Evolutionary conservation across 2,329 filamentous ascomycete genomes (phyloP).

Genomic region (Fusarium solani-melongenae): DNA sequence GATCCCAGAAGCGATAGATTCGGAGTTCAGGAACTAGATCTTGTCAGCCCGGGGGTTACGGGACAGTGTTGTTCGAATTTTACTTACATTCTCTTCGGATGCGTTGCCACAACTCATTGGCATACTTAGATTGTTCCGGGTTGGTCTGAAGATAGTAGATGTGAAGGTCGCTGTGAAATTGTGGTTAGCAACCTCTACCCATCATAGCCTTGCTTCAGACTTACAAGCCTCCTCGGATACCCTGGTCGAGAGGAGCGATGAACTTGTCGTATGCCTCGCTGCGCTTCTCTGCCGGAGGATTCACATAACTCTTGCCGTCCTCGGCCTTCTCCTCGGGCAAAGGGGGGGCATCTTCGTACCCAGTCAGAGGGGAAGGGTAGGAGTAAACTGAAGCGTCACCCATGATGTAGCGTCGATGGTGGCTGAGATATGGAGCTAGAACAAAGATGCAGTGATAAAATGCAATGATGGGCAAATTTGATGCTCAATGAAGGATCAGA

Average conservation of each 20-base stretch:
- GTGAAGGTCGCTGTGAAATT: conserved; percentile 73
- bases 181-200: neutral
- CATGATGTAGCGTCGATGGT: conserved; percentile 16
- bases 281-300: conserved; percentile 68
- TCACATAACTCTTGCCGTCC: conserved; percentile 83
- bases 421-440: neutral
- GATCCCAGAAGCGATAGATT: conserved; percentile 82
- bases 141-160: conserved; percentile 82
- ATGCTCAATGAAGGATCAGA: neutral
- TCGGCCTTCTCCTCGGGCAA: conserved; percentile 68
- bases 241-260: conserved; percentile 73
- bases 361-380: conserved; percentile 63
- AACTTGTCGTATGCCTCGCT: conserved; percentile 80
- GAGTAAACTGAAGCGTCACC: conserved; percentile 30
- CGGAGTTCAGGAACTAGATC: conserved; percentile 81
- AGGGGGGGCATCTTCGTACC: conserved; percentile 67
- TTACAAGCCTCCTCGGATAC: conserved; percentile 76
- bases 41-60: neutral
- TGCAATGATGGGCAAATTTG: neutral
- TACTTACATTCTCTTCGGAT: conserved; percentile 81
- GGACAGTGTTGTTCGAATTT: rapidly evolving
- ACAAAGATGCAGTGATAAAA: neutral
- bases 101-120: conserved; percentile 78
- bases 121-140: conserved; percentile 72
- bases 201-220: conserved; percentile 39